Evolutionary conservation across 1,284 basidiomycete species (phyloP).

Genomic region (Tylopilus sp.): DNA sequence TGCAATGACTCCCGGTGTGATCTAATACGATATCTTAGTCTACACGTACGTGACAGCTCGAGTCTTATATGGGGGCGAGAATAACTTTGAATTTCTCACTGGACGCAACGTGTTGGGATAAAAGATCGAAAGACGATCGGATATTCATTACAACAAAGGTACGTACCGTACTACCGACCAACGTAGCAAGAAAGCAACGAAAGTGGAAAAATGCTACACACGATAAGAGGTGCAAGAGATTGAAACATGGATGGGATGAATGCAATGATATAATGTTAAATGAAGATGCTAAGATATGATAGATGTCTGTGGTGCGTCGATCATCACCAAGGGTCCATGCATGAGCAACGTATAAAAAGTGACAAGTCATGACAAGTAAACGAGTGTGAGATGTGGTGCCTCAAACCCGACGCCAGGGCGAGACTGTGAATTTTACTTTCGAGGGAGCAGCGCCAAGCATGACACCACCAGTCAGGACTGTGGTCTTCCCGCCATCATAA

Average conservation of each 20-base stretch:
- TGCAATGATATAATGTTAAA: conserved; percentile 45
- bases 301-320: conserved; percentile 35
- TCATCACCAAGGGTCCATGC: conserved; percentile 39
- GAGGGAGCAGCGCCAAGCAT: conserved; percentile 67
- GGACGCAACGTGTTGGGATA: conserved; percentile 1
- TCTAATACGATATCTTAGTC: not conserved
- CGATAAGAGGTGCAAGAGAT: conserved; percentile 41
- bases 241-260: conserved; percentile 36
- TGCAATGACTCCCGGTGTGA: not conserved
- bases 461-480: conserved; percentile 80
- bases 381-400: conserved; percentile 33
- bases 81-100: conserved; percentile 13
- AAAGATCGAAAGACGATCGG: conserved; percentile 10
- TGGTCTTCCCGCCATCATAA: conserved; percentile 84
- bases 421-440: conserved; percentile 38
- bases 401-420: conserved; percentile 60
- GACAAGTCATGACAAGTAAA: conserved; percentile 36
- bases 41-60: too few species aligned
- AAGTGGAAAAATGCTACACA: conserved; percentile 47
- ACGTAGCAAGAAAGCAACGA: conserved; percentile 31
- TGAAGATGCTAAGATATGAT: conserved; percentile 43
- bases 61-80: too few species aligned
- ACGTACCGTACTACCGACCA: conserved; percentile 36
- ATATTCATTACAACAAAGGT: conserved; percentile 41
- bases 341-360: conserved; percentile 35